phyloP scores from a whole-genome alignment of 371 early-diverging fungal species.

The Apophysomyces variabilis region DNA sequence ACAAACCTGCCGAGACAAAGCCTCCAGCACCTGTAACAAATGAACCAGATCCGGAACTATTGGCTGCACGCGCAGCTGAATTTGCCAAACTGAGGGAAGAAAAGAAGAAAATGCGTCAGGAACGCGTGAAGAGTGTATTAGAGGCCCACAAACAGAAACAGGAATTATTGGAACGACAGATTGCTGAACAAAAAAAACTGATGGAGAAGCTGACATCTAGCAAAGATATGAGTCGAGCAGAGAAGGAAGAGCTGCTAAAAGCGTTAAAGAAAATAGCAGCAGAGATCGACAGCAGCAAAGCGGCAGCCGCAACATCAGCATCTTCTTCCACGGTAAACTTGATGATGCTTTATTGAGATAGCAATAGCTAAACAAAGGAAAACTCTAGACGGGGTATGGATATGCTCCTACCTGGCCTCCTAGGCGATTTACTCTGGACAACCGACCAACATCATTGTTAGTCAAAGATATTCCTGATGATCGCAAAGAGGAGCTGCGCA shows the following conservation, averaged over 20 bases:
- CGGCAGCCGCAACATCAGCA: slow-evolving; percentile 13
- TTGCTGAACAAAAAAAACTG: slow-evolving; percentile 58
- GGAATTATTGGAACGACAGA: slow-evolving; percentile 57
- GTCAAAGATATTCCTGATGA: slow-evolving; percentile 57
- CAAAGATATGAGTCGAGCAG: slow-evolving; percentile 54
- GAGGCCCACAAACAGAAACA: slow-evolving; percentile 65
- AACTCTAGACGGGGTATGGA: slow-evolving; percentile 38
- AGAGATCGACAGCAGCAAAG: slow-evolving; percentile 33
- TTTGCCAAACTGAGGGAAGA: slow-evolving; percentile 37
- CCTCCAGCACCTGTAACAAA: slow-evolving; percentile 22
- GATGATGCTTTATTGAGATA: too few relatives aligned
- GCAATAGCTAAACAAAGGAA: too few relatives aligned
- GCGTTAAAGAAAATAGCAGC: slow-evolving; percentile 40
- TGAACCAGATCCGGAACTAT: slow-evolving; percentile 47
- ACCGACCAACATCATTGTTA: slow-evolving; percentile 69
- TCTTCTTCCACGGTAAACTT: not conserved
- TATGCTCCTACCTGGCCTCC: slow-evolving; percentile 55
- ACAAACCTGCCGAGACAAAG: slow-evolving; percentile 3
- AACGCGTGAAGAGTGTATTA: slow-evolving; percentile 56
- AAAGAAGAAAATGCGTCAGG: slow-evolving; percentile 50
- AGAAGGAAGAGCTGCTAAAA: slow-evolving; percentile 54
- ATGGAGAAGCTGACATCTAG: slow-evolving; percentile 56
- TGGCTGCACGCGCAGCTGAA: slow-evolving; percentile 42
- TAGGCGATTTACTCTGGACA: slow-evolving; percentile 58
- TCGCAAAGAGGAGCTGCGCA: slow-evolving; percentile 49